phyloP scores from a whole-genome alignment of 2,329 filamentous ascomycete species.

The Trichoderma sp. region DNA sequence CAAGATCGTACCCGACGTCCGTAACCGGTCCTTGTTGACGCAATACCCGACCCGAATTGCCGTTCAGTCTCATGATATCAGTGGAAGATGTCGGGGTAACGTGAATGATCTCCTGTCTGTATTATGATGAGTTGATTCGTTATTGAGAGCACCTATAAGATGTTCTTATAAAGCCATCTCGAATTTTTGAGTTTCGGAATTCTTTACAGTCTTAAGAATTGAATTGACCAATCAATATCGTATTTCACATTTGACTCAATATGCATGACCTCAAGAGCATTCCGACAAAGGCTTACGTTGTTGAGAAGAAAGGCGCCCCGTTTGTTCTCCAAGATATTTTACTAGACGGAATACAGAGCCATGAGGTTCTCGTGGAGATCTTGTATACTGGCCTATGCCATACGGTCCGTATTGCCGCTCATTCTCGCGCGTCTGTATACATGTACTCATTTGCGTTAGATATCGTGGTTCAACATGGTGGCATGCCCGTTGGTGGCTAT shows the following conservation, averaged over 20 bases:
- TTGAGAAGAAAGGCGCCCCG: not conserved
- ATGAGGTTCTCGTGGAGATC: not conserved
- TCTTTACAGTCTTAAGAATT: not conserved
- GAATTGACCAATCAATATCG: not conserved
- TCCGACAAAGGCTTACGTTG: not conserved
- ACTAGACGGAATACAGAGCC: not conserved
- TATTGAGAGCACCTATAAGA: not conserved
- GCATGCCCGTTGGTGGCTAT: not conserved
- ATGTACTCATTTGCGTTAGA: not conserved
- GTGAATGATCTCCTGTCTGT: not conserved
- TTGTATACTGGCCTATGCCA: not conserved
- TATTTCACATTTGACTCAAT: not conserved
- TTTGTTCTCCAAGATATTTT: not conserved
- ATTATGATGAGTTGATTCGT: not conserved
- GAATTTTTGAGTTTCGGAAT: not conserved
- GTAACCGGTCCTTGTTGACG: not conserved
- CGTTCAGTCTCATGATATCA: not conserved
- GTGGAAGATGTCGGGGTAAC: not conserved
- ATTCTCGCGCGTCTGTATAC: not conserved
- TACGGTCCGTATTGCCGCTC: not conserved
- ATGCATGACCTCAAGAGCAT: not conserved
- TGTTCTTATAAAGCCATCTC: not conserved
- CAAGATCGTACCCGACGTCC: not conserved
- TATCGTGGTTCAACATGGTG: not conserved
- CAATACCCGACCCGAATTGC: not conserved